A percentile compares a stretch with the other conserved stretches of the same genome.
These are phyloP conservation scores for Debaryomyces subglobosus DNA, from an alignment of 1,139 yeast species.

Conservation along the genomic window DNA sequence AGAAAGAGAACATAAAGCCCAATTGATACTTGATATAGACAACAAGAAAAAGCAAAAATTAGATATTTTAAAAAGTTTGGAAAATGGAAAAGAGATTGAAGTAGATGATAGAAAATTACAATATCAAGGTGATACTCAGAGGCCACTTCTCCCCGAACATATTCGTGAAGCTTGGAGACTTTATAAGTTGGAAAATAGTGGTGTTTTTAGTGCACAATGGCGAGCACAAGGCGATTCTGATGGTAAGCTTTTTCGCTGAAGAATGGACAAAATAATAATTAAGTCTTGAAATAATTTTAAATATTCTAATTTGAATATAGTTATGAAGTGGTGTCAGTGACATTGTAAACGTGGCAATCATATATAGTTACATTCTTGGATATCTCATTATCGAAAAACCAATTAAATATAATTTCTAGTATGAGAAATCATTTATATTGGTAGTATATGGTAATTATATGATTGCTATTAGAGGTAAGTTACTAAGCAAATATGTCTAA, in stretches of 20 bases:
- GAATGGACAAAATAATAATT: no score
- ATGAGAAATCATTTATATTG: no score
- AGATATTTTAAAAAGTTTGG: conserved; percentile 30
- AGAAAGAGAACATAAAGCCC: conserved; percentile 53
- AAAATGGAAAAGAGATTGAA: conserved; percentile 32
- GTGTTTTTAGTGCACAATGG: conserved; percentile 65
- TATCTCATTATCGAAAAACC: no score
- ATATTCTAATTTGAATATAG: no score
- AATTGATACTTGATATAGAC: conserved; percentile 40
- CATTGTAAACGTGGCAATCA: no score
- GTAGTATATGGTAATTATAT: no score
- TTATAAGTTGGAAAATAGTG: conserved; percentile 67
- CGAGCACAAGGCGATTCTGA: conserved; percentile 74
- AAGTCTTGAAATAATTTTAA: no score
- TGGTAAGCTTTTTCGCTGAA: conserved; percentile 64
- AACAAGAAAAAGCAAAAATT: conserved; percentile 38
- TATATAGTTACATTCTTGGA: no score
- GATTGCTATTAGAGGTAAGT: no score
- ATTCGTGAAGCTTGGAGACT: conserved; percentile 87
- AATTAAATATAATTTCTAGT: no score
- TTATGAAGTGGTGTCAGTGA: no score
- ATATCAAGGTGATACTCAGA: conserved; percentile 47
- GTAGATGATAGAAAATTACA: conserved; percentile 32
- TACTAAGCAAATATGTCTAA: no score
- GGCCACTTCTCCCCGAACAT: conserved; percentile 81